Base-by-base conservation (phyloP, 306 rosid species). In the Cucurbita pepo region DNA sequence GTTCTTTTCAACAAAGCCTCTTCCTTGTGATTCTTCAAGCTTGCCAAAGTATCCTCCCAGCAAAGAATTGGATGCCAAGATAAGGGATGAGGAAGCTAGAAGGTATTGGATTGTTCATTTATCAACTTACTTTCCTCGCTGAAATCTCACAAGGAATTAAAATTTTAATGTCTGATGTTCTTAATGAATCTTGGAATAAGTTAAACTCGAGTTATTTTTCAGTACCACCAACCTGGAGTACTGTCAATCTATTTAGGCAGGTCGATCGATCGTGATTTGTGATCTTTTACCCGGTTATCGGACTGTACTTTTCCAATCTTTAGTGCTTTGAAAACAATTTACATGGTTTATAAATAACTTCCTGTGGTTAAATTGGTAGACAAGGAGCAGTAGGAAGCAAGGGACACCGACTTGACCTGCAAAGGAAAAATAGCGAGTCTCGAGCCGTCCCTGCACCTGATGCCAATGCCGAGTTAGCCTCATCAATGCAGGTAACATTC, bases 11-110 rank as follows among this genome's bases (percentile, higher is more conserved):
- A 79, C 83, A 36, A 94, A 91, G 75, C 99, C 99, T 74, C 83
- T 91, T 56, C 99, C 99, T 38, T 94, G 99, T 78, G 99, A 94
- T 86, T 95, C 99, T 36, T 88, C 90, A 50, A 94, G 88, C 82
- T 80, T 94, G 85, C 99, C 99, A 12, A 94, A 88, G 85, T 94
- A 94, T 82, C 97, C 99, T 83, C 99, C 99, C 8, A 94, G 99
- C 88, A 94, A 94, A 83, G 99, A 94, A 89, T 85, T 94, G 79
- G 99, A 94, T 81, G 95, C 97, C 34, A 95, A 95, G 86, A 84
- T 89, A 13, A 88, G 99, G 56, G 99, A 91, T 77, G 99, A 91
- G 79, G 99, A 95, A 77, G 96, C 96, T 81, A 91, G 97, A 82
- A 88, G 97, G 99, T 94, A 58, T 41, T n/a, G 34, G 34, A 30